These are phyloP conservation scores for Lophium mytilinum DNA, from an alignment of 495 filamentous ascomycete genomes.

Conservation along the genomic window DNA sequence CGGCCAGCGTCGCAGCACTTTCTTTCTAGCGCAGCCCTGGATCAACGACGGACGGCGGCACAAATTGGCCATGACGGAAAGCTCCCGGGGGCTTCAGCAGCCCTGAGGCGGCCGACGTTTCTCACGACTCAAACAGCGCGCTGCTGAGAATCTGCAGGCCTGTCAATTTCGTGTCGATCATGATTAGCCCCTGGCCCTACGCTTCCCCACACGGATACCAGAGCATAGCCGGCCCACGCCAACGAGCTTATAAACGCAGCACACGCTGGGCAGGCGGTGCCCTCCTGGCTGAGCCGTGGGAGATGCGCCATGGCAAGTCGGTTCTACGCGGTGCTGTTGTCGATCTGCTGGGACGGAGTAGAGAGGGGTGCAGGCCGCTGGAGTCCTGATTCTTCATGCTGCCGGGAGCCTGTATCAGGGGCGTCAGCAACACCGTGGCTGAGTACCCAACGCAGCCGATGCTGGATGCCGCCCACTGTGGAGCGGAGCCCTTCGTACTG, in stretches of 20 bases:
- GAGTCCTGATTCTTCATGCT: too few relatives aligned
- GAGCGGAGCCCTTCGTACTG: not conserved
- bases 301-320: not conserved
- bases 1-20: not conserved
- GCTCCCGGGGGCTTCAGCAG: not conserved
- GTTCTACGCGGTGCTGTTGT: not conserved
- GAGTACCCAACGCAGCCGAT: too few relatives aligned
- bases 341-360: not conserved
- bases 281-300: not conserved
- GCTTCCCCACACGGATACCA: constrained; percentile 24
- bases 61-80: not conserved
- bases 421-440: too few relatives aligned
- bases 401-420: too few relatives aligned
- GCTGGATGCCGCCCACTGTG: not conserved
- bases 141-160: not conserved
- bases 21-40: not conserved
- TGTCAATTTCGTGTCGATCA: constrained; percentile 14
- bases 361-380: too few relatives aligned
- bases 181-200: constrained; percentile 18
- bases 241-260: not conserved
- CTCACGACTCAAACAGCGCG: not conserved
- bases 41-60: not conserved
- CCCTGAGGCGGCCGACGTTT: not conserved
- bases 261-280: not conserved
- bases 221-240: not conserved